phyloP scores from a whole-genome alignment of 139 green algal species.

The Tetradesmus obliquus region DNA sequence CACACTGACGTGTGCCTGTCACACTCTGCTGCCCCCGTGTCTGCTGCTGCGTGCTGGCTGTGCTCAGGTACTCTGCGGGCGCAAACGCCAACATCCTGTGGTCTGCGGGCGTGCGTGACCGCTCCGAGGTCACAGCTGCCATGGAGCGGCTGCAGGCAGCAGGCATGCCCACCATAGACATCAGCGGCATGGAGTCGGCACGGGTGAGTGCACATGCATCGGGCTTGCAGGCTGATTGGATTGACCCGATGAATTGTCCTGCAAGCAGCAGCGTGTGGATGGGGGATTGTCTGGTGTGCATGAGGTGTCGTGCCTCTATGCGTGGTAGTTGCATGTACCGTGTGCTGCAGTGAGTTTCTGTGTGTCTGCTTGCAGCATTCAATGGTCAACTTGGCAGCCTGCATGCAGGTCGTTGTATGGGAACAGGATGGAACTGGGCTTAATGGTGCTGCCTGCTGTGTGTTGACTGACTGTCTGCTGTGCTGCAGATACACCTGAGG shows the following conservation, averaged over 20 bases:
- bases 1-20: no score
- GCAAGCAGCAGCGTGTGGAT: no score
- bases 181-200: slow-evolving; percentile 74
- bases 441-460: neutral
- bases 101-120: slow-evolving; percentile 61
- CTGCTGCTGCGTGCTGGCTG: no score
- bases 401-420: neutral
- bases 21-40: no score
- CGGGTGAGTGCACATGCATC: slow-evolving; percentile 51
- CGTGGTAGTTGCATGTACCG: no score
- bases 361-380: no score
- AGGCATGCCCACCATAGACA: slow-evolving; percentile 79
- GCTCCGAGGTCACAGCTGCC: slow-evolving; percentile 59
- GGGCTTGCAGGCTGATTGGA: neutral
- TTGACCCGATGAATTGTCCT: no score
- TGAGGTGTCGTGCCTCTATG: no score
- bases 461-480: neutral
- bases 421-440: neutral
- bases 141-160: slow-evolving; percentile 73
- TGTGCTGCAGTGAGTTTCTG: no score
- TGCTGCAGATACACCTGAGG: slow-evolving; percentile 88
- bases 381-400: no score
- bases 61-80: slow-evolving; percentile 71
- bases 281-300: no score
- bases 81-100: slow-evolving; percentile 78